Evolutionary conservation across 805 yeast species (phyloP), one percentile per base, ranked within the genome.

Genomic region (Saturnispora bothae): DNA sequence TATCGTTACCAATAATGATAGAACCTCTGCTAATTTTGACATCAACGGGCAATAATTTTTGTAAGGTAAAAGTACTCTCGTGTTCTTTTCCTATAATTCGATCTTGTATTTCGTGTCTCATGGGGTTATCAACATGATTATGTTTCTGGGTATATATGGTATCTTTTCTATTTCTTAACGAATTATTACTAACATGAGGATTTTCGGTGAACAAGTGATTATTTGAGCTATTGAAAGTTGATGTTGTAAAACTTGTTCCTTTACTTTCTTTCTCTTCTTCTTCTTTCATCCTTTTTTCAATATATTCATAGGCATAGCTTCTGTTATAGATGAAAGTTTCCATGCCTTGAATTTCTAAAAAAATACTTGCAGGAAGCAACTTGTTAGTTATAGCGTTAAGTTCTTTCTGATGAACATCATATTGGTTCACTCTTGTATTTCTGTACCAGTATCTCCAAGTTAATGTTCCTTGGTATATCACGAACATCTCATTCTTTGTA

Each of bases 381-480:
- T 56, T 60, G 49, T 77, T 76, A n/a, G 58, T 57, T 14, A 42
- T 41, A 28, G 40, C 17, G 31, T 51, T 54, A 4, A 40, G 33
- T 4, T 50, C 47, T 9, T 49, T 52, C 18, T 38, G 43, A 14
- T 44, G 39, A 3, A 54, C 46, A 20, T 46, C 50, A 36, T 63
- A 57, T 27, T 59, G 61, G 2, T 72, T 56, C 17, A 61, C 46
- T 38, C 76, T 54, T 10, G 69, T 63, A 23, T 59, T 47, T 4
- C 64, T 60, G 36, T 84, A 62, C 97, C 97, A 92, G 56, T 85
- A 89, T 43, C 94, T 60, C 97, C 97, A 92, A 0, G 94, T 83
- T 20, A 89, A 52, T 48, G 75, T 73, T 1, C 89, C 81, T 43
- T 78, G 77, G 20, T 83, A 68, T 1, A 83, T 66, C 8, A 84